These are phyloP conservation scores for Trapa bicornis DNA, from an alignment of 345 rosid species.

Conservation along the genomic window DNA sequence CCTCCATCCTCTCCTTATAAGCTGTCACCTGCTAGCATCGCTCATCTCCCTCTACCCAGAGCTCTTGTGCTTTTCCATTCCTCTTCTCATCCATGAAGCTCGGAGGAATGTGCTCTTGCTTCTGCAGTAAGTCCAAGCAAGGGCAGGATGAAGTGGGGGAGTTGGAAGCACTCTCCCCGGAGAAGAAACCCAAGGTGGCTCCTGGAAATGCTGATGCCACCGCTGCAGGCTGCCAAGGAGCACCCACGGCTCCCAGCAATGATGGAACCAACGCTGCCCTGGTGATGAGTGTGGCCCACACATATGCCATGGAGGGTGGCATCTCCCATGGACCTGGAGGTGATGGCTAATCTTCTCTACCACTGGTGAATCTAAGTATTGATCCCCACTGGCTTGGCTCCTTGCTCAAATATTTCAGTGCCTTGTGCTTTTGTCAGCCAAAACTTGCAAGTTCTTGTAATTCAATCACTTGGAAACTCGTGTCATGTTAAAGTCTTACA, in stretches of 20 bases:
- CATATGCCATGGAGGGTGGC: neutral
- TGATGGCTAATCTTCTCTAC: neutral
- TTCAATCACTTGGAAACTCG: neutral
- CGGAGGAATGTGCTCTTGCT: slow-evolving; percentile 5
- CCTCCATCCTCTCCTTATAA: too few relatives aligned
- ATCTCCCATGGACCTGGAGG: neutral
- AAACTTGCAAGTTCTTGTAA: neutral
- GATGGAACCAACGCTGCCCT: neutral
- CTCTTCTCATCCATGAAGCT: neutral
- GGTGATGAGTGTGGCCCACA: neutral
- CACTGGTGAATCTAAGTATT: too few relatives aligned
- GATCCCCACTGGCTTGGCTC: neutral
- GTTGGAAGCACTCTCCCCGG: neutral
- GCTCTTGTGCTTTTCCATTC: too few relatives aligned
- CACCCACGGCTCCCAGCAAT: neutral
- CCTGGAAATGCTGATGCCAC: neutral
- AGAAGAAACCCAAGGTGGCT: neutral
- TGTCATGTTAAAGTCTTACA: too few relatives aligned
- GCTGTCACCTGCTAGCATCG: too few relatives aligned
- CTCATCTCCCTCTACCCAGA: too few relatives aligned
- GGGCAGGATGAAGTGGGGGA: slow-evolving; percentile 1
- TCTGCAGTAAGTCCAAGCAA: neutral
- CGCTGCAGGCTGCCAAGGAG: neutral
- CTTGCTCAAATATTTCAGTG: neutral
- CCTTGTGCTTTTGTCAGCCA: neutral